Evolutionary conservation across 495 filamentous ascomycete genomes (phyloP), one percentile per base, ranked within the genome.

Genomic region (Elasticomyces elasticus): DNA sequence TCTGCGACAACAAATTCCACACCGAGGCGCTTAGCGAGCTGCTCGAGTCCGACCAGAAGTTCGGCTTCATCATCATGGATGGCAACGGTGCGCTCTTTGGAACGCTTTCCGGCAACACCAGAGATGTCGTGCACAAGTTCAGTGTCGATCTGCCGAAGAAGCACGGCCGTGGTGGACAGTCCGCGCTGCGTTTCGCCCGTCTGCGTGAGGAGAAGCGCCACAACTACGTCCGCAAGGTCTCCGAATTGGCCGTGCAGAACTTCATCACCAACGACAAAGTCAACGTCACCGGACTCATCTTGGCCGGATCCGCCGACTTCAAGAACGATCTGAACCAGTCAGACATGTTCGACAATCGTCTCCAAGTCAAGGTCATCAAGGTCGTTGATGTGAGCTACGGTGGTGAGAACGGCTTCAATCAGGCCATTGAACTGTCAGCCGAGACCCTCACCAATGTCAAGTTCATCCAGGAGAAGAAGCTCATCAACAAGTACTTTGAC

Each of bases 1-100:
- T 98, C 25, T 98, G 92, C 75, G 92, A 98, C 77, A 98, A 98
- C 76, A 98, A 98, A 65, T 98, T 98, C 74, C 92, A 98, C 67
- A 98, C 92, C 31, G 92, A 98, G 69, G 91, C 92, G 6, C 74
- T 98, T 56, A 90, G 87, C 53, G 92, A 98, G 74, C 79, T 98
- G 54, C 81, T 98, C 43, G 92, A 97, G 72, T 95, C 90, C 5
- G 92, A 98, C 69, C 90, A 94, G 74, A 95, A 94, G 72, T 98
- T 98, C 64, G 92, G 92, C 31, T 98, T 98, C 70, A 98, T 98
- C 65, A 81, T 98, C 71, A 98, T 98, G 94, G 92, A 97, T 66
- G 92, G 92, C 73, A 97, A 96, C 70, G 92, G 92, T 55, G 86
- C 92, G 5, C 80, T 98, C 22, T 98, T 98, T 65, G 92, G 94